A percentile compares a stretch with the other conserved stretches of the same genome.
phyloP scores from a whole-genome alignment of 2,329 filamentous ascomycete species.

The Trichoderma sp. region DNA sequence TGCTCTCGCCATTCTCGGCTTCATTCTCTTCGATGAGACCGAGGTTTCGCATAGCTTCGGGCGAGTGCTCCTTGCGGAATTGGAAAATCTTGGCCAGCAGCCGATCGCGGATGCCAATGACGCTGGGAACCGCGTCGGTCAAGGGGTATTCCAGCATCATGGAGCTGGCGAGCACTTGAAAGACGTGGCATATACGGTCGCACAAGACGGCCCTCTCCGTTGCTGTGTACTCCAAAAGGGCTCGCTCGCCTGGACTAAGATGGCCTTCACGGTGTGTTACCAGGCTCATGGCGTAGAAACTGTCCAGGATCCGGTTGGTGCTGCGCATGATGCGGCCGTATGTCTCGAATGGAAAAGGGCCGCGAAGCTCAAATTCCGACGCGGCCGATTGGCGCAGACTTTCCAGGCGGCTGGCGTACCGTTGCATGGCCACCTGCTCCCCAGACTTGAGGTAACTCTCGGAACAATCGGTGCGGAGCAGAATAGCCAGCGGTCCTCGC shows the following conservation, averaged over 20 bases:
- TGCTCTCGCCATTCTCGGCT: conserved; percentile 13
- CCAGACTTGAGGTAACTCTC: conserved; percentile 74
- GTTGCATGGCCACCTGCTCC: conserved; percentile 82
- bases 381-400: conserved; percentile 67
- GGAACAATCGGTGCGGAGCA: conserved; percentile 59
- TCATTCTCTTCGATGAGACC: not conserved
- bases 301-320: conserved; percentile 78
- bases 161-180: conserved; percentile 77
- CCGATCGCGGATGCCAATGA: conserved; percentile 72
- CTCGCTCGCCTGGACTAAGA: conserved; percentile 73
- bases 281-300: conserved; percentile 90
- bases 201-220: conserved; percentile 78
- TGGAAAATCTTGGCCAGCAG: conserved; percentile 81
- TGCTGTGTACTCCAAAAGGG: conserved; percentile 72
- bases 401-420: conserved; percentile 70
- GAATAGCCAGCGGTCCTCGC: conserved; percentile 77
- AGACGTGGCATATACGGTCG: conserved; percentile 81
- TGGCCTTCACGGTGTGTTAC: conserved; percentile 76
- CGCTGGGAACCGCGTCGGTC: conserved; percentile 78
- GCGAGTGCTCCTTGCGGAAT: conserved; percentile 65
- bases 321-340: conserved; percentile 71
- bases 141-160: conserved; percentile 89
- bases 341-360: conserved; percentile 73
- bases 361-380: conserved; percentile 79
- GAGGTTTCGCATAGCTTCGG: not conserved